A percentile compares a stretch with the other conserved stretches of the same genome.
Conservation (phyloP, 805 yeast species). For the Candida verbasci region DNA sequence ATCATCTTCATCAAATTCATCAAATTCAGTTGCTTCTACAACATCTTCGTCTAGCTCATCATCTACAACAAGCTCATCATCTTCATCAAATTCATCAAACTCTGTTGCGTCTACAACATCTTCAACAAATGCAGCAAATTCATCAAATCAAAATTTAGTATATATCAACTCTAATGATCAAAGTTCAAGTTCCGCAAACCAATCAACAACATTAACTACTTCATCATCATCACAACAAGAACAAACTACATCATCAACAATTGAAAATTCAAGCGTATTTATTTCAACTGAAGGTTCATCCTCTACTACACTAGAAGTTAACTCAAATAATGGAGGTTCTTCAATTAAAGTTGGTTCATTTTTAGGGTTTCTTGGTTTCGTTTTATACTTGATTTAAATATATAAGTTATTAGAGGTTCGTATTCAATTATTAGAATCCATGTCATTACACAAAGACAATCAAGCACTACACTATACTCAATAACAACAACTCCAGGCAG, state of each 20-base stretch:
- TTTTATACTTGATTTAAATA: slow-evolving; percentile 1
- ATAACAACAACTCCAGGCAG: too few relatives aligned
- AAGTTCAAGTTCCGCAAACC: slow-evolving; percentile 4
- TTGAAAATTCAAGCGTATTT: background rate
- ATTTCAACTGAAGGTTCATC: slow-evolving; percentile 1
- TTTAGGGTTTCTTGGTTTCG: slow-evolving; percentile 2
- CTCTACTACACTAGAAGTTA: slow-evolving; percentile 15
- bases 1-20: slow-evolving; percentile 6
- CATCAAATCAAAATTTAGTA: background rate
- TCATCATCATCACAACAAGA: background rate
- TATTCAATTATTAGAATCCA: too few relatives aligned
- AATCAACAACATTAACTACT: slow-evolving; percentile 2
- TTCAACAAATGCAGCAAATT: slow-evolving; percentile 16
- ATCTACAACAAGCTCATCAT: background rate
- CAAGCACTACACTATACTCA: too few relatives aligned
- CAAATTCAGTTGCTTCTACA: background rate
- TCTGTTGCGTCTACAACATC: too few relatives aligned
- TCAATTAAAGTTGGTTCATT: background rate
- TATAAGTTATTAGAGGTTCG: too few relatives aligned
- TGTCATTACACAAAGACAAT: too few relatives aligned
- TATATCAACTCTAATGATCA: background rate
- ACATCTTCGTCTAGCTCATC: background rate
- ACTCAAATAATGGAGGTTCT: slow-evolving; percentile 8
- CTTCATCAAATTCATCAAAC: background rate
- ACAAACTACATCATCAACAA: background rate